Evolutionary conservation across 371 early-diverging fungal genomes (phyloP), one percentile per base, ranked within the genome.

Genomic region (Vairimorpha apis): DNA sequence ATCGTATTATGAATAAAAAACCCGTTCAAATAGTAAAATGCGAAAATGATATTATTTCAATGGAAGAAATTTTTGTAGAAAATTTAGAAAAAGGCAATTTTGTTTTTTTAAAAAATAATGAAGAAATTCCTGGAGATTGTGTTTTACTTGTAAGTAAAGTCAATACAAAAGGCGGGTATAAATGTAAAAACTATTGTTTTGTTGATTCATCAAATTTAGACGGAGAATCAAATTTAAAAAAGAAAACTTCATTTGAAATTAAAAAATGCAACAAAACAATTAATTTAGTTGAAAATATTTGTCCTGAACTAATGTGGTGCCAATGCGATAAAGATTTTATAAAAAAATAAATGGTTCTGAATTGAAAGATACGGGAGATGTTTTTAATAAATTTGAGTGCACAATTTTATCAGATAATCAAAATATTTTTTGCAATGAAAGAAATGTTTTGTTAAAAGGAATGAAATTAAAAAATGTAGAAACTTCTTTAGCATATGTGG

Each of bases 131-230:
- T 2, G 86, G 86, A 1, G 88, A 89, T 74, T 72, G 85, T 18
- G 74, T 89, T 1, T 27, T 89, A 29, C 35, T 89, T 12, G 67
- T 67, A 29, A 68, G 74, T 29, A 68, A 77, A 21, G 77, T 81
- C 13, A 71, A 75, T 2, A 70, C 74, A 27, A 58, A 33, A 41
- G 68, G 77, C n/a, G 32, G 41, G 29, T 27, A 55, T 35, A 41
- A 18, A 51, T 84, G 85, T 49, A 85, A 85, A 16, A 83, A 88
- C 10, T 86, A 90, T 37, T 91, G 91, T 79, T 94, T 89, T 82
- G 87, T 94, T 38, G 94, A 95, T 83, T 94, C 96, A 12, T 91
- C 90, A 67, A 91, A 92, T 76, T 82, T 95, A 69, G 94, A 95
- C 81, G 96, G 96, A 21, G 96, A 95, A 81, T 91, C 91, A 18